phyloP scores from a whole-genome alignment of 306 rosid genomes.

The Astragalus glycyphyllos region DNA sequence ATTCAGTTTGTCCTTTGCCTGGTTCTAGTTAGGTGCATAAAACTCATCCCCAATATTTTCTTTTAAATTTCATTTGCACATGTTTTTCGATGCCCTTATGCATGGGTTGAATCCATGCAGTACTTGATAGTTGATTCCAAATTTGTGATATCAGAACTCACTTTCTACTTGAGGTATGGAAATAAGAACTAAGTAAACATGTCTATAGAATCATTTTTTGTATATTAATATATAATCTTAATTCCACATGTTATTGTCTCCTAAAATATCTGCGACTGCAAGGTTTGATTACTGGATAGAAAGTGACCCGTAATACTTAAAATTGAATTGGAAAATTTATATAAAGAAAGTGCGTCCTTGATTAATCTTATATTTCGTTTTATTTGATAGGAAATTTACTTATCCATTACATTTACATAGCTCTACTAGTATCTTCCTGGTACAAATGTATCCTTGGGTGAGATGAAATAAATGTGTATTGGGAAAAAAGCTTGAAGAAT shows the following conservation, averaged over 20 bases:
- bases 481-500: background rate
- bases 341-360: constrained; percentile 11
- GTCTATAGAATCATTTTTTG: background rate
- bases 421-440: constrained; percentile 15
- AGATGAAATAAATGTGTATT: constrained; percentile 31
- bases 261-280: constrained; percentile 1
- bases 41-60: constrained; percentile 42
- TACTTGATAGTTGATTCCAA: constrained; percentile 29
- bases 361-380: constrained; percentile 7
- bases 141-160: constrained; percentile 25
- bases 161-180: constrained; percentile 20
- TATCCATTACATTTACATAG: background rate
- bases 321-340: constrained; percentile 24
- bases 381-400: constrained; percentile 15
- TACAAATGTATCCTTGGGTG: constrained; percentile 7
- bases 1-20: constrained; percentile 28
- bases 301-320: constrained; percentile 19
- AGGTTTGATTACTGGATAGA: constrained; percentile 30
- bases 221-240: background rate
- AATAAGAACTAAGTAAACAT: constrained; percentile 2
- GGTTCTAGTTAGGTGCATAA: constrained; percentile 22
- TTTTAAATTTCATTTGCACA: constrained; percentile 34
- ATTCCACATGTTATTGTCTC: constrained; percentile 21
- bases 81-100: background rate
- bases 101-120: constrained; percentile 1